These are phyloP conservation scores for Quercus dentata DNA, from an alignment of 306 rosid genomes.

Conservation along the genomic window DNA sequence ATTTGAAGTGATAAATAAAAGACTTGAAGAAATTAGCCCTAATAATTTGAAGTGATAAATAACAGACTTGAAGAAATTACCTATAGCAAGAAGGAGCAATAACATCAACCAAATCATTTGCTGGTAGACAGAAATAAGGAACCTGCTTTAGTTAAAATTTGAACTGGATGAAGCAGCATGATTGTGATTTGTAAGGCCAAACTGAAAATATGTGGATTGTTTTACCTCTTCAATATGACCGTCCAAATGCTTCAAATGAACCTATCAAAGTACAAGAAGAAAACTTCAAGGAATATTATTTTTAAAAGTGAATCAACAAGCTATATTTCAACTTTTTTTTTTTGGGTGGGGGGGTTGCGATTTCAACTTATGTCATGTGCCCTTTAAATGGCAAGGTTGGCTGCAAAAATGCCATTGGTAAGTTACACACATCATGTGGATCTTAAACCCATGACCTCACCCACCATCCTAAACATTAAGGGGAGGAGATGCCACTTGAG, in stretches of 20 bases:
- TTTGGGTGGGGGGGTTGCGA: too few species aligned
- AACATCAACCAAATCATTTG: slow-evolving; percentile 91
- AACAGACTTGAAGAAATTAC: slow-evolving; percentile 28
- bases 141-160: slow-evolving; percentile 60
- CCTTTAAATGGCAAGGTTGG: background rate
- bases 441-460: too few species aligned
- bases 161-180: slow-evolving; percentile 34
- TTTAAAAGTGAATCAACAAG: background rate
- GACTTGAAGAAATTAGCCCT: slow-evolving; percentile 10
- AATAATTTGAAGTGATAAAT: background rate
- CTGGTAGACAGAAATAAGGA: slow-evolving; percentile 97
- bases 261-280: slow-evolving; percentile 37
- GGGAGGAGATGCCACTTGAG: too few species aligned
- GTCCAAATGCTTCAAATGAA: slow-evolving; percentile 93
- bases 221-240: slow-evolving; percentile 96
- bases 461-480: too few species aligned
- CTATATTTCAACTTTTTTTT: background rate
- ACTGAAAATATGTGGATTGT: background rate
- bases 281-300: background rate
- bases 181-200: slow-evolving; percentile 18
- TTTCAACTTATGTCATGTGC: background rate
- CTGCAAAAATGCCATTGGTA: too few species aligned
- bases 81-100: slow-evolving; percentile 99
- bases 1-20: background rate
- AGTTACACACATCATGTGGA: too few species aligned